Evolutionary conservation across 352 stramenopile species (phyloP), one percentile per base, ranked within the genome.

Genomic region (Phytophthora cactorum): DNA sequence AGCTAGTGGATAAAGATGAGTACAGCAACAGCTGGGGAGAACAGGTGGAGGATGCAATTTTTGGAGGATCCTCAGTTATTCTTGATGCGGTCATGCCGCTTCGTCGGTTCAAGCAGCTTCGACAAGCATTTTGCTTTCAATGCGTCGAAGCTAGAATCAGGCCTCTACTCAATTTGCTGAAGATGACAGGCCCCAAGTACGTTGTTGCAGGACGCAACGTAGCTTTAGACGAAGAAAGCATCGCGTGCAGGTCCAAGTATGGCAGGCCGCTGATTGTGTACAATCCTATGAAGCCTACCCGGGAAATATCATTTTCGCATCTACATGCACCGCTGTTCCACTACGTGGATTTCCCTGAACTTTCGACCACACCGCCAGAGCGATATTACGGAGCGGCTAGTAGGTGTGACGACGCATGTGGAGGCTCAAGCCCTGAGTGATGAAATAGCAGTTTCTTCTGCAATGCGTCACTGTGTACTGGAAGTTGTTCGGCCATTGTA

Each of bases 81-180:
- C 46, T 77, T 0, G 59, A 73, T 32, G 31, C 27, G 0, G 36
- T 74, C 14, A 81, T 81, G 68, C 6, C 58, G 7, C n/a, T 81
- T 12, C 57, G 32, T 12, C 22, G 73, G 0, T 81, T 74, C 66
- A 67, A 77, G 50, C 9, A 22, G 17, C 38, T 81, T n/a, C 58
- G 73, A 4, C 57, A 70, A 38, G n/a, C 51, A 17, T 75, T 77
- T n/a, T 67, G 56, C 25, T 80, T 80, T 28, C 50, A 53, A 17
- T 54, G 38, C 17, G 29, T 61, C 52, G 54, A 61, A 36, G 56
- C 45, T 45, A 41, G 58, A 52, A 47, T 52, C 41, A 44, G 49
- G n/a, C 34, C 34, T 14, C 10, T 46, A 25, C 39, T 46, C 14
- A 46, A 46, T 8, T 9, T 46, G 12, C 39, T 46, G 3, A 46